Percentiles rank a stretch among this genome's conserved stretches.
Evolutionary conservation across 2,329 filamentous ascomycete genomes (phyloP).

Genomic region (Stenocarpella maydis): DNA sequence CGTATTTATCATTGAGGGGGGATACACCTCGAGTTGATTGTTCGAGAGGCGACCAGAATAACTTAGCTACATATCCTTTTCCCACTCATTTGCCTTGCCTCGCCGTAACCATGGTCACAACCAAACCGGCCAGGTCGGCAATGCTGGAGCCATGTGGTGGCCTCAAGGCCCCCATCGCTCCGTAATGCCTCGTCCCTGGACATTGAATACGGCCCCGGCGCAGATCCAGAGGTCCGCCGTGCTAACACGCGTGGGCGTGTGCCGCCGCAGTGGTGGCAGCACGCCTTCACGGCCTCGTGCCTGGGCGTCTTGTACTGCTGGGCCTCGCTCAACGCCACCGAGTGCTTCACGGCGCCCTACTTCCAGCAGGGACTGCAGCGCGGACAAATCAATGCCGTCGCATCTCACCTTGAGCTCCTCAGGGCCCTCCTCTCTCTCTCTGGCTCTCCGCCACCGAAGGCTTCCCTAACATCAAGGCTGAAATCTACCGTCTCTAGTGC

Average conservation of each 20-base stretch:
- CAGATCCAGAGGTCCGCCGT: not conserved
- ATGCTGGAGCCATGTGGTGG: not conserved
- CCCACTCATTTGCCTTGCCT: not conserved
- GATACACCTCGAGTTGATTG: not conserved
- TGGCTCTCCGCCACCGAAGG: too few species aligned
- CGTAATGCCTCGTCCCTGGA: slow-evolving; percentile 5
- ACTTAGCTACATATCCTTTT: not conserved
- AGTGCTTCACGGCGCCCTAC: slow-evolving; percentile 58
- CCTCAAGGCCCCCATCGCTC: not conserved
- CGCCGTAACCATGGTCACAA: not conserved
- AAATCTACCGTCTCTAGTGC: too few species aligned
- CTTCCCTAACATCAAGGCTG: too few species aligned
- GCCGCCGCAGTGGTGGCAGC: slow-evolving; percentile 62
- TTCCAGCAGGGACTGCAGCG: slow-evolving; percentile 59
- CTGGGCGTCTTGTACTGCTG: slow-evolving; percentile 56
- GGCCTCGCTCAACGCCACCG: slow-evolving; percentile 55
- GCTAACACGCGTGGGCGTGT: slow-evolving; percentile 29
- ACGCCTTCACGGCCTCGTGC: slow-evolving; percentile 63
- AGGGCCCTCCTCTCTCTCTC: too few species aligned
- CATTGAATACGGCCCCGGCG: not conserved
- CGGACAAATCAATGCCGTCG: too few species aligned
- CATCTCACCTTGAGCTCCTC: too few species aligned
- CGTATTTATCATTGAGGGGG: not conserved
- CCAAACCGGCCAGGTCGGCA: not conserved
- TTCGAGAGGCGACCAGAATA: not conserved